Conservation (phyloP, 768 basidiomycete genomes). For the Auricularia sp. region DNA sequence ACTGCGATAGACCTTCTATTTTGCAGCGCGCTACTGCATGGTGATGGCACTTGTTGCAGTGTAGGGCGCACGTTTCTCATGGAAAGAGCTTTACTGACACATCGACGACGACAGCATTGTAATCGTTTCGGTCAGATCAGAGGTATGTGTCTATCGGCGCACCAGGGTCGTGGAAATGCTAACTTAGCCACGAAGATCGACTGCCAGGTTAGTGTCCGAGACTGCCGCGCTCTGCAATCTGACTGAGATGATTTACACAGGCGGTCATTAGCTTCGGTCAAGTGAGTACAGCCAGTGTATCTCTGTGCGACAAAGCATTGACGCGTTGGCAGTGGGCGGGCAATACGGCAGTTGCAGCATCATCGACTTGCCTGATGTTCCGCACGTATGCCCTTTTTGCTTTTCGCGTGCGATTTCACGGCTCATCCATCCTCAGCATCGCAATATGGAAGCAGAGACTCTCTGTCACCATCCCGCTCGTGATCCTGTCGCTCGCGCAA, state of each 20-base stretch:
- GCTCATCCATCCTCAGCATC: constrained; percentile 31
- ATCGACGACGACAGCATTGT: constrained; percentile 35
- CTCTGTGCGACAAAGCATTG: constrained; percentile 1
- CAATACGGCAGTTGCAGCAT: constrained; percentile 54
- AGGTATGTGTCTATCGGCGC: constrained; percentile 22
- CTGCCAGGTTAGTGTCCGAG: constrained; percentile 37
- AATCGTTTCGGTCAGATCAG: constrained; percentile 40
- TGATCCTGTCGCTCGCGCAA: constrained; percentile 47
- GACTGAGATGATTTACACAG: constrained; percentile 18
- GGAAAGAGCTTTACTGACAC: not conserved
- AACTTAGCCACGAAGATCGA: constrained; percentile 32
- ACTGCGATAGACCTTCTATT: constrained; percentile 36
- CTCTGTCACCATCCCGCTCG: constrained; percentile 39
- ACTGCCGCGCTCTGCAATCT: no score
- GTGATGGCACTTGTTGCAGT: constrained; percentile 53
- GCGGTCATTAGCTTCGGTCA: constrained; percentile 62
- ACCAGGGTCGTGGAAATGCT: not conserved
- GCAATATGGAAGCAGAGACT: constrained; percentile 59
- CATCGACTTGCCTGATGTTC: constrained; percentile 60
- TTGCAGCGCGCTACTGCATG: constrained; percentile 64
- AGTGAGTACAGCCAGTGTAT: constrained; percentile 23
- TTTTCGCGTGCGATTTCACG: not conserved
- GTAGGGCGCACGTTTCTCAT: constrained; percentile 27
- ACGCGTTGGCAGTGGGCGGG: constrained; percentile 39
- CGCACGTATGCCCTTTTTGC: constrained; percentile 40